Evolutionary conservation across 257 asterid species (phyloP).

Genomic region (Przewalskia tangutica): DNA sequence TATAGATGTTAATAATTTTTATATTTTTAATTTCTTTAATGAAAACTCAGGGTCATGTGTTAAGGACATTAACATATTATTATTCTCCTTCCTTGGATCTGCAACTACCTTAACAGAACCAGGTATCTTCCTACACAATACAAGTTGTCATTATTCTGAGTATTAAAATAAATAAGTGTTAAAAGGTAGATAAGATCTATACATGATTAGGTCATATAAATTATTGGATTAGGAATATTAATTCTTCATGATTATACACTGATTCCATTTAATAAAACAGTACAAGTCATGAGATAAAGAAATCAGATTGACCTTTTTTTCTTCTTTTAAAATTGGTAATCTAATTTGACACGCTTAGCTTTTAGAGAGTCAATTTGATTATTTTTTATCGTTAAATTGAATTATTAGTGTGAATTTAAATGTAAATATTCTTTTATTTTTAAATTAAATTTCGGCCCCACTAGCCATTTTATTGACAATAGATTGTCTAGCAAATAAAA

Average conservation of each 20-base stretch:
- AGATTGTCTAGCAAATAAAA: too few relatives aligned
- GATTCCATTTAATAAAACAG: slow-evolving; percentile 5
- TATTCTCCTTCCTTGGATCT: slow-evolving; percentile 1
- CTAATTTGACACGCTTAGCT: neutral
- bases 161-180: neutral
- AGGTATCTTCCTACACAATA: slow-evolving; percentile 3
- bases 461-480: too few relatives aligned
- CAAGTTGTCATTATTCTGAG: slow-evolving; percentile 12
- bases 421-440: neutral
- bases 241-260: neutral
- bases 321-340: neutral
- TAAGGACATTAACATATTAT: neutral
- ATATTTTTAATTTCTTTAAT: too few relatives aligned
- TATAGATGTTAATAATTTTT: too few relatives aligned
- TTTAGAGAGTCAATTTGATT: neutral
- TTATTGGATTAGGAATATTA: neutral
- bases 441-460: too few relatives aligned
- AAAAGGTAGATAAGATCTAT: neutral
- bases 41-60: neutral
- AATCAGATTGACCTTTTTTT: neutral
- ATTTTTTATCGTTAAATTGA: neutral
- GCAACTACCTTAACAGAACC: neutral
- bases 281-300: slow-evolving; percentile 2
- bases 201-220: neutral
- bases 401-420: neutral